These are phyloP conservation scores for Ilex paraguariensis DNA, from an alignment of 305 asterid genomes.

Conservation along the genomic window DNA sequence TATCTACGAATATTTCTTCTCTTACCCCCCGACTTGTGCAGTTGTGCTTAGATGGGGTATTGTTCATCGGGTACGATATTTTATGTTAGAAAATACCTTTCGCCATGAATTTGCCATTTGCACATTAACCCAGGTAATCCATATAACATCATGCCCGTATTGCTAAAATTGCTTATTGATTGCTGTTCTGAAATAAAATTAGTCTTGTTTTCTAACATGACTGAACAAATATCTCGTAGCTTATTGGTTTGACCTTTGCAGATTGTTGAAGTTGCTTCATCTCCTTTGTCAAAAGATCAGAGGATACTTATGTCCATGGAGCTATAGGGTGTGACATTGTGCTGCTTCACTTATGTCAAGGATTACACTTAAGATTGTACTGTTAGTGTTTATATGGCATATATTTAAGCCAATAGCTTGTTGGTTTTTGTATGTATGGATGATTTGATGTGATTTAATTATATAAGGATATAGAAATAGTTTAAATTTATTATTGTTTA, in stretches of 20 bases:
- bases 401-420: constrained; percentile 19
- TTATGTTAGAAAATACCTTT: no score
- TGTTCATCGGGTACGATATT: no score
- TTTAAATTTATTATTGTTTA: no score
- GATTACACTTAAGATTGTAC: constrained; percentile 5
- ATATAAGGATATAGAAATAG: no score
- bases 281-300: constrained; percentile 38
- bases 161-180: constrained; percentile 7
- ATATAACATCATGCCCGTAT: no score
- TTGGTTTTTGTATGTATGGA: constrained; percentile 25
- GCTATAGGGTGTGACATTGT: constrained; percentile 24
- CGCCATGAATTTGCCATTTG: no score
- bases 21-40: no score
- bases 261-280: constrained; percentile 54
- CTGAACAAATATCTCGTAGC: constrained; percentile 6
- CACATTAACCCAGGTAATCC: no score
- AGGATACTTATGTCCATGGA: constrained; percentile 65
- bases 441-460: constrained; percentile 9
- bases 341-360: constrained; percentile 7
- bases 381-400: constrained; percentile 2
- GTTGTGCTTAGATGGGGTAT: no score
- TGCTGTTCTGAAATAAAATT: neutral
- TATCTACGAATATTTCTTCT: no score
- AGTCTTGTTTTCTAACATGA: neutral
- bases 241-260: constrained; percentile 25